Evolutionary conservation across 352 stramenopile genomes (phyloP).

Genomic region (Phytophthora rubi): DNA sequence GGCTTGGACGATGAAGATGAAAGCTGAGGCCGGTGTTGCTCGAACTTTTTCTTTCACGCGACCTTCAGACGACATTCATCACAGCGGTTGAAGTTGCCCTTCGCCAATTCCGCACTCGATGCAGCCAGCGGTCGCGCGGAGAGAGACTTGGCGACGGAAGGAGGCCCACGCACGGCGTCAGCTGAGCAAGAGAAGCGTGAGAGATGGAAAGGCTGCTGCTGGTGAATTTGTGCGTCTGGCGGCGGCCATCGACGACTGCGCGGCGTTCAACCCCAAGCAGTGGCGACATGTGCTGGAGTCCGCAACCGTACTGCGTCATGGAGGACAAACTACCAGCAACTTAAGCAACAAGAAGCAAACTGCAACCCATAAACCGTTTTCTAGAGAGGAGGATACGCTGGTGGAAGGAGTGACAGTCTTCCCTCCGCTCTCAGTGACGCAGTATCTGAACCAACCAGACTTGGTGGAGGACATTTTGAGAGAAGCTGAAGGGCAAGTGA

Average conservation of each 20-base stretch:
- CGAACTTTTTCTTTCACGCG: background rate
- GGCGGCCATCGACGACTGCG: slow-evolving; percentile 52
- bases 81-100: slow-evolving; percentile 23
- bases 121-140: slow-evolving; percentile 4
- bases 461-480: slow-evolving; percentile 43
- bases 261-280: slow-evolving; percentile 63
- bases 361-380: slow-evolving; percentile 14
- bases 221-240: slow-evolving; percentile 61
- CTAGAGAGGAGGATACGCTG: slow-evolving; percentile 28
- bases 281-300: slow-evolving; percentile 61
- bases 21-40: slow-evolving; percentile 20
- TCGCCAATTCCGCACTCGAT: slow-evolving; percentile 3
- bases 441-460: slow-evolving; percentile 55
- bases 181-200: background rate
- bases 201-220: background rate
- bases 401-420: background rate
- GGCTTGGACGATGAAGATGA: slow-evolving; percentile 10
- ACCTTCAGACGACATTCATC: background rate
- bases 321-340: background rate
- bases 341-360: slow-evolving; percentile 1
- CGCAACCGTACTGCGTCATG: slow-evolving; percentile 22
- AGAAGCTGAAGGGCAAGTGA: slow-evolving; percentile 13
- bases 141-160: background rate
- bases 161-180: background rate
- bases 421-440: slow-evolving; percentile 33